Evolutionary conservation across 2,329 filamentous ascomycete genomes (phyloP).

Genomic region (Dendryphion nanum): DNA sequence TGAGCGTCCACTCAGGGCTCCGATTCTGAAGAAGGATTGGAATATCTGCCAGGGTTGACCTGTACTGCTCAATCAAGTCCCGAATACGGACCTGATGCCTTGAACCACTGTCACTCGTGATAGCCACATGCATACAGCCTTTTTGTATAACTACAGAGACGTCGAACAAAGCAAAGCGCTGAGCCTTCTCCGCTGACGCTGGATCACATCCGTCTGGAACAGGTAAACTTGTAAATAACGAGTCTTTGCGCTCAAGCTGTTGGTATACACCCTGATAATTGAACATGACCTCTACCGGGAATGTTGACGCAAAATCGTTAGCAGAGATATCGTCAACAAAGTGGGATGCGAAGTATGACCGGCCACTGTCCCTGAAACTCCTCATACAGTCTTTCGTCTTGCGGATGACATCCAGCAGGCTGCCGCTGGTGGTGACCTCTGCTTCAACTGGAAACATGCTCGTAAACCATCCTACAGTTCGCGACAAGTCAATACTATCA

Average conservation of each 20-base stretch:
- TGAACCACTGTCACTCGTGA: slow-evolving; percentile 43
- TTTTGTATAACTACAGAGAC: slow-evolving; percentile 48
- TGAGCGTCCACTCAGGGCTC: slow-evolving; percentile 37
- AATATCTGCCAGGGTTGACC: slow-evolving; percentile 16
- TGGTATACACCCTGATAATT: slow-evolving; percentile 54
- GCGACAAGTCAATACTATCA: slow-evolving; percentile 7
- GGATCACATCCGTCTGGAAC: too few species aligned
- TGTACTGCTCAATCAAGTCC: slow-evolving; percentile 48
- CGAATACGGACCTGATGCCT: too few species aligned
- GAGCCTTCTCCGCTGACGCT: slow-evolving; percentile 44
- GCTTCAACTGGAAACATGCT: slow-evolving; percentile 29
- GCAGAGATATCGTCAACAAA: slow-evolving; percentile 22
- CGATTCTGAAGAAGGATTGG: slow-evolving; percentile 23
- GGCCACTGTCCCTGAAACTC: slow-evolving; percentile 31
- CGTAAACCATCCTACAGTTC: slow-evolving; percentile 11
- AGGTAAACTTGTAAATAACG: slow-evolving; percentile 44
- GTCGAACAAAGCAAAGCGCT: slow-evolving; percentile 15
- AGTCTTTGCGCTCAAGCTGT: slow-evolving; percentile 45
- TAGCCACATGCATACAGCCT: slow-evolving; percentile 46
- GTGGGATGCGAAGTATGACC: slow-evolving; percentile 31
- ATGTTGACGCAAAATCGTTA: too few species aligned
- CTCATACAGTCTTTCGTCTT: slow-evolving; percentile 9
- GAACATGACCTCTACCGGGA: slow-evolving; percentile 55
- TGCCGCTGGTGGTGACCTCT: slow-evolving; percentile 20
- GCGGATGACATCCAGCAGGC: slow-evolving; percentile 19